These are phyloP conservation scores for Paraurostyla sp. DNA, from an alignment of 73 alveolate species.

Conservation along the genomic window DNA sequence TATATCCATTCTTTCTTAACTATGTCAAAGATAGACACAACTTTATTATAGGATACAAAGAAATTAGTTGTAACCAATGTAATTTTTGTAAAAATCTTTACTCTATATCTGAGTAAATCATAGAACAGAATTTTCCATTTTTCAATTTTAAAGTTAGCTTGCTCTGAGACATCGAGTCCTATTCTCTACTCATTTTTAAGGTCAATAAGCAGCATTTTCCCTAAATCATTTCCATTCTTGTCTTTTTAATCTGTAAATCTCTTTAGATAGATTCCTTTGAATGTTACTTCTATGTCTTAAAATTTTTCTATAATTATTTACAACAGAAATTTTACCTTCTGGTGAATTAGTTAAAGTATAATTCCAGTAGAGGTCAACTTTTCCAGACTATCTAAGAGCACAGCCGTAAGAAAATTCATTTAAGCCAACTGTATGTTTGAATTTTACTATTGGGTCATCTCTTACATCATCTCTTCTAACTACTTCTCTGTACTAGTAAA, in stretches of 20 bases:
- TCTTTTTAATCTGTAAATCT: slow-evolving; percentile 17
- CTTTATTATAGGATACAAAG: slow-evolving; percentile 37
- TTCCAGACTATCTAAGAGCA: slow-evolving; percentile 42
- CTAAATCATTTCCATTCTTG: slow-evolving; percentile 26
- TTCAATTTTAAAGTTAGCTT: background rate
- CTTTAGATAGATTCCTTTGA: background rate
- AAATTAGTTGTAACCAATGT: slow-evolving; percentile 14
- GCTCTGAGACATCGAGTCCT: slow-evolving; percentile 22
- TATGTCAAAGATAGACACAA: slow-evolving; percentile 42
- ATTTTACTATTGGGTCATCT: slow-evolving; percentile 50
- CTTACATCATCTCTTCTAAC: slow-evolving; percentile 18
- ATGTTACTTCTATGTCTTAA: slow-evolving; percentile 4
- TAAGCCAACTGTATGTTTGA: background rate
- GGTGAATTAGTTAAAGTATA: slow-evolving; percentile 9
- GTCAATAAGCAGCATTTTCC: slow-evolving; percentile 1
- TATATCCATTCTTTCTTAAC: slow-evolving; percentile 42
- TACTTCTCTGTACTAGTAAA: slow-evolving; percentile 33
- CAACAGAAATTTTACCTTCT: background rate
- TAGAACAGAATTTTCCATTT: slow-evolving; percentile 33
- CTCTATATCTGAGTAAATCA: slow-evolving; percentile 28
- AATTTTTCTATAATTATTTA: background rate
- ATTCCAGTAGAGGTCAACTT: slow-evolving; percentile 52
- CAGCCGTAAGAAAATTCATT: slow-evolving; percentile 1
- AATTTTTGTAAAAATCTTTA: background rate
- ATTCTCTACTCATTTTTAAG: slow-evolving; percentile 20